Percentiles rank a stretch among this genome's conserved stretches.
Conservation (phyloP, 306 rosid species). For the Albizia julibrissin region DNA sequence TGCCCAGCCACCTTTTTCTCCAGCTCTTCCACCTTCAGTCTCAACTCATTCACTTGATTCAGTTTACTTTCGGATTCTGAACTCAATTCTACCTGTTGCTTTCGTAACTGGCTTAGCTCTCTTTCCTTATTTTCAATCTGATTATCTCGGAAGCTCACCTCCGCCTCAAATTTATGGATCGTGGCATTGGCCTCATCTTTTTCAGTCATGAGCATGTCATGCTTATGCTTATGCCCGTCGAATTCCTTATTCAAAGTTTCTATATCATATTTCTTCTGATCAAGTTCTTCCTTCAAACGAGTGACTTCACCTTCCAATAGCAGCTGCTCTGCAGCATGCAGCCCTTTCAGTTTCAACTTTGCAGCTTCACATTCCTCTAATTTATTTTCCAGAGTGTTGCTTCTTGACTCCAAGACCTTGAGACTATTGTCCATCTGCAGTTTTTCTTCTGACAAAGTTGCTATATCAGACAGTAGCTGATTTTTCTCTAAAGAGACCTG, state of each 20-base stretch:
- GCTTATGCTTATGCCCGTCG: conserved; percentile 53
- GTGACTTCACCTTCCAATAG: conserved; percentile 53
- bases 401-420: conserved; percentile 1
- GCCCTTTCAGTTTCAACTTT: conserved; percentile 48
- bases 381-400: neutral
- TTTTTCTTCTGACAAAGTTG: neutral
- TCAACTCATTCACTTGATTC: conserved; percentile 50
- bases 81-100: conserved; percentile 44
- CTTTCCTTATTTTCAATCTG: conserved; percentile 50
- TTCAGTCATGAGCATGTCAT: conserved; percentile 59
- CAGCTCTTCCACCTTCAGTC: conserved; percentile 55
- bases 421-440: conserved; percentile 1
- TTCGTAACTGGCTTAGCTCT: conserved; percentile 30
- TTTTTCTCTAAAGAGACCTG: conserved; percentile 46
- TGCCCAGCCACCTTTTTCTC: conserved; percentile 55
- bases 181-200: conserved; percentile 51
- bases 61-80: conserved; percentile 40
- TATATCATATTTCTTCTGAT: conserved; percentile 35
- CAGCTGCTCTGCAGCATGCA: conserved; percentile 41
- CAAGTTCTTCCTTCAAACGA: conserved; percentile 55
- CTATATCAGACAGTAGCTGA: conserved; percentile 31
- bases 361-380: conserved; percentile 45
- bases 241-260: conserved; percentile 60
- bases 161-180: conserved; percentile 50
- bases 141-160: conserved; percentile 47